Conservation (phyloP, 2,329 filamentous ascomycete species). For the Hymenoscyphus salicellus region DNA sequence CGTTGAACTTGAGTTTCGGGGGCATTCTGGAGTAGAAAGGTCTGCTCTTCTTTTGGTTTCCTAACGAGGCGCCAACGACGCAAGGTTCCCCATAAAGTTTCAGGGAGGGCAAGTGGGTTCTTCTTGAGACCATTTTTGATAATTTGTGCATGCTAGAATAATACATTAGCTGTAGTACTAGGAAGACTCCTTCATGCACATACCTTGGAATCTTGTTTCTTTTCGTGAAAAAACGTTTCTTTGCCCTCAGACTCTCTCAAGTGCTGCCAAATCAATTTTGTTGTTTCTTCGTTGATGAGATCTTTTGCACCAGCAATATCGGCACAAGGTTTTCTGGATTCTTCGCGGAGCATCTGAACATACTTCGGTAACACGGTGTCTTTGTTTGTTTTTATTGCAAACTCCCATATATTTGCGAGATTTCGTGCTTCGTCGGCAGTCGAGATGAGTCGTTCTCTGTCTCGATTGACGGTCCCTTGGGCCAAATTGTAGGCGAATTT, state of each 20-base stretch:
- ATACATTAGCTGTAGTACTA: background rate
- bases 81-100: constrained; percentile 15
- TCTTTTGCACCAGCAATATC: constrained; percentile 21
- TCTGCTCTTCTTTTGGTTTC: constrained; percentile 15
- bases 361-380: constrained; percentile 16
- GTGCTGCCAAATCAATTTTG: constrained; percentile 23
- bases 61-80: constrained; percentile 7
- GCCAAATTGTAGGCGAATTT: background rate
- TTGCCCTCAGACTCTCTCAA: constrained; percentile 9
- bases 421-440: background rate
- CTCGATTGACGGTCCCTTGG: constrained; percentile 16
- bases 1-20: background rate
- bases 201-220: background rate
- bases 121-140: constrained; percentile 22
- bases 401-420: constrained; percentile 21
- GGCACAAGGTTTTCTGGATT: constrained; percentile 14
- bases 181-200: background rate
- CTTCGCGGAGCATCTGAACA: constrained; percentile 22
- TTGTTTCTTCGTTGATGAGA: constrained; percentile 13
- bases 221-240: constrained; percentile 16
- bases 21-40: constrained; percentile 20
- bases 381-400: constrained; percentile 8
- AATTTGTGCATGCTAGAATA: constrained; percentile 9
- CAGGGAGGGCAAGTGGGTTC: constrained; percentile 9
- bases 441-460: constrained; percentile 18